These are phyloP conservation scores for Kodamaea ohmeri DNA, from an alignment of 1,139 yeast genomes.

Conservation along the genomic window DNA sequence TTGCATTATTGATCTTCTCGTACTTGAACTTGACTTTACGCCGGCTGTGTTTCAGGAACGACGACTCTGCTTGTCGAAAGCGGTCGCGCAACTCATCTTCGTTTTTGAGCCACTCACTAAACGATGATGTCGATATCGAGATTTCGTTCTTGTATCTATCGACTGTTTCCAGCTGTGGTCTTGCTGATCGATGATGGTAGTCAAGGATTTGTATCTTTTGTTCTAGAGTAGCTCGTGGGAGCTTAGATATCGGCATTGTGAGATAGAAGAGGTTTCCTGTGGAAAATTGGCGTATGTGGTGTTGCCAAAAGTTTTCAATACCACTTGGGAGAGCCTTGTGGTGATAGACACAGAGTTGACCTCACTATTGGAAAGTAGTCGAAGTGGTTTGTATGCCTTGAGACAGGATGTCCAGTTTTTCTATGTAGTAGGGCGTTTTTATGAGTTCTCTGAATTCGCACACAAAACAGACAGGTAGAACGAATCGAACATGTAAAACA, in stretches of 20 bases:
- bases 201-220: constrained; percentile 56
- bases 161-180: constrained; percentile 59
- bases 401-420: not conserved
- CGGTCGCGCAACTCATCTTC: constrained; percentile 49
- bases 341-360: too few relatives aligned
- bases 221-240: constrained; percentile 57
- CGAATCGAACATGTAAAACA: not conserved
- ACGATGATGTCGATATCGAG: constrained; percentile 55
- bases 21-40: constrained; percentile 54
- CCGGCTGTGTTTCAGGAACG: constrained; percentile 39
- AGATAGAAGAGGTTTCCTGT: not conserved
- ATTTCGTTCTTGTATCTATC: constrained; percentile 47
- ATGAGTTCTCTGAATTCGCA: constrained; percentile 2
- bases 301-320: not conserved
- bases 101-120: constrained; percentile 59
- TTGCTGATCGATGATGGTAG: constrained; percentile 44
- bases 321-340: too few relatives aligned
- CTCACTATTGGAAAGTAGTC: too few relatives aligned
- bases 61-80: constrained; percentile 35
- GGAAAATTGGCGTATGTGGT: not conserved
- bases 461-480: not conserved
- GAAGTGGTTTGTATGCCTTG: not conserved
- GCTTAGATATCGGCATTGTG: constrained; percentile 19
- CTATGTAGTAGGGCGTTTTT: constrained; percentile 2
- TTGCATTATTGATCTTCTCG: constrained; percentile 55